phyloP scores from a whole-genome alignment of 1,284 basidiomycete genomes.

The Phylloboletellus chloephorus region DNA sequence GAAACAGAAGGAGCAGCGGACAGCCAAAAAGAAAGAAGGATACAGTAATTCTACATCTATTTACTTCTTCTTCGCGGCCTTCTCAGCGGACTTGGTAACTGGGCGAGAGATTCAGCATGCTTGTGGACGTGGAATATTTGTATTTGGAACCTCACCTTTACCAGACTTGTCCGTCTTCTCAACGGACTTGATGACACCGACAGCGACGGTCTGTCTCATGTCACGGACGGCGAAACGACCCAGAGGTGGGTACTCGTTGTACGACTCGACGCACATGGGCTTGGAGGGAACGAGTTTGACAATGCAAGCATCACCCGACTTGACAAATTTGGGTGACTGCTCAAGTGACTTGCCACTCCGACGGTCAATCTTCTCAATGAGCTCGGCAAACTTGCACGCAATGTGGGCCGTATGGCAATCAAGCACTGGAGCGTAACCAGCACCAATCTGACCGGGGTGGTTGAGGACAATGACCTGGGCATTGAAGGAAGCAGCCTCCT shows the following conservation, averaged over 20 bases:
- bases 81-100: constrained; percentile 96
- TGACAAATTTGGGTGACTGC: constrained; percentile 91
- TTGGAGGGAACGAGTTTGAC: constrained; percentile 96
- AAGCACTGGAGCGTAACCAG: constrained; percentile 95
- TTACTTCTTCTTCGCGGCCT: constrained; percentile 96
- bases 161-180: constrained; percentile 87
- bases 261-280: constrained; percentile 98
- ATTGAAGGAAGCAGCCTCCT: constrained; percentile 99
- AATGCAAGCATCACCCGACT: constrained; percentile 94
- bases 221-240: constrained; percentile 99
- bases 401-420: constrained; percentile 99
- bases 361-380: constrained; percentile 99
- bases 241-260: constrained; percentile 97
- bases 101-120: constrained; percentile 19
- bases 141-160: constrained; percentile 56
- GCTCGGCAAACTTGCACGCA: constrained; percentile 98
- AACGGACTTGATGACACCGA: constrained; percentile 95
- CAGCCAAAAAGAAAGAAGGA: constrained; percentile 44
- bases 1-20: constrained; percentile 31
- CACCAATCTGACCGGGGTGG: constrained; percentile 99
- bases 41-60: constrained; percentile 69
- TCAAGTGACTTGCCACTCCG: constrained; percentile 94
- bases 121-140: constrained; percentile 12
- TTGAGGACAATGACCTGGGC: constrained; percentile 99
- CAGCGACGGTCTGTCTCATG: constrained; percentile 97